phyloP scores from a whole-genome alignment of 169 alveolate species.

The Sarcocystis neurona region DNA sequence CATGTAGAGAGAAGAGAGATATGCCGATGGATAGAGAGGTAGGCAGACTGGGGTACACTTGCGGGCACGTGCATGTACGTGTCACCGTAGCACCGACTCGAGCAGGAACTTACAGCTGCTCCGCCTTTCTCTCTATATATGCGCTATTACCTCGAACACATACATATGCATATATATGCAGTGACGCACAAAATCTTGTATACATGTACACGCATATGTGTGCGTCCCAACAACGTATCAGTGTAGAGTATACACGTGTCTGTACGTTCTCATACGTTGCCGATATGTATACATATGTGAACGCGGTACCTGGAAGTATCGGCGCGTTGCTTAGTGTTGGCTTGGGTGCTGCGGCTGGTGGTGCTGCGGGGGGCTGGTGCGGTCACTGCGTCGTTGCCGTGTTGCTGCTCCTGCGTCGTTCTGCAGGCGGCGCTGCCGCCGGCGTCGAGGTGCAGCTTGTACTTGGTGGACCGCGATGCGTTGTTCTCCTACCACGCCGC shows the following conservation, averaged over 20 bases:
- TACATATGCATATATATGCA: too few species aligned
- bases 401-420: neutral
- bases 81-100: too few species aligned
- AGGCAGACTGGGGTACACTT: too few species aligned
- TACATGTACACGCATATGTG: too few species aligned
- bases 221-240: too few species aligned
- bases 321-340: neutral
- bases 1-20: too few species aligned
- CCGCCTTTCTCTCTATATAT: too few species aligned
- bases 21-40: too few species aligned
- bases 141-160: too few species aligned
- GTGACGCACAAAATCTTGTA: too few species aligned
- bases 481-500: conserved; percentile 96
- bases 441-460: conserved; percentile 93
- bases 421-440: conserved; percentile 84
- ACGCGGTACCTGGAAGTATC: neutral
- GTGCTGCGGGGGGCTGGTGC: neutral
- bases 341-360: neutral
- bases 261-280: neutral
- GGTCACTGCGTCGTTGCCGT: neutral
- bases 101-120: too few species aligned
- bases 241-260: neutral
- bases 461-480: conserved; percentile 96
- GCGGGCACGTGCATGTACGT: too few species aligned
- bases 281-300: neutral